Evolutionary conservation across 768 basidiomycete species (phyloP).

Genomic region (Phaffia australis): DNA sequence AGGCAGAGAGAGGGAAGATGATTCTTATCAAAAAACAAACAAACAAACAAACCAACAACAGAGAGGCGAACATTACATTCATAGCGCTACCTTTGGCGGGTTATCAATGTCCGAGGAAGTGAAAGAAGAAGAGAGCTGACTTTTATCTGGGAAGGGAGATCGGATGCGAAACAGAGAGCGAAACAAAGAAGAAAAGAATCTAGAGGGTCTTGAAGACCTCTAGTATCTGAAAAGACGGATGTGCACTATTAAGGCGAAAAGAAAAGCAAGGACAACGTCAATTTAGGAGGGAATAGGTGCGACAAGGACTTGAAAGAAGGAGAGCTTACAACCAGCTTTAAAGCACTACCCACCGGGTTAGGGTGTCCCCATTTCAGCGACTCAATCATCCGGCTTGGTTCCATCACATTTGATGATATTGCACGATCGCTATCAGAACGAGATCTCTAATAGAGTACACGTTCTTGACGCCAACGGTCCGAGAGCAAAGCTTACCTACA

Average conservation of each 20-base stretch:
- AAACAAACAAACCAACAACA: too few species aligned
- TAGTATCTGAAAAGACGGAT: constrained; percentile 18
- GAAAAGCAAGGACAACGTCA: not conserved
- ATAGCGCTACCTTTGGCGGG: not conserved
- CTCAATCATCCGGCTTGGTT: constrained; percentile 10
- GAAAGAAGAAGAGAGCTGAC: not conserved
- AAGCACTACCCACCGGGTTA: constrained; percentile 16
- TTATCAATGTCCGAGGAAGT: not conserved
- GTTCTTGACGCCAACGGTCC: too few species aligned
- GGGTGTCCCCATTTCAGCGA: constrained; percentile 18
- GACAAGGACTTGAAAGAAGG: not conserved
- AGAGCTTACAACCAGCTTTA: constrained; percentile 14
- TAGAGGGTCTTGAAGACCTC: constrained; percentile 18
- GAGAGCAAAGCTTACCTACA: not conserved
- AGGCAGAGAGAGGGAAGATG: not conserved
- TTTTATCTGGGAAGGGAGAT: constrained; percentile 8
- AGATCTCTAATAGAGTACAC: too few species aligned
- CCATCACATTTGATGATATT: too few species aligned
- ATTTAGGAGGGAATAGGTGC: not conserved
- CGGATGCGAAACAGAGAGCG: constrained; percentile 12
- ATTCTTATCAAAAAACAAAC: not conserved
- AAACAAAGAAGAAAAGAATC: constrained; percentile 19
- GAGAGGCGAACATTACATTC: constrained; percentile 1
- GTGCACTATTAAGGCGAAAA: constrained; percentile 1
- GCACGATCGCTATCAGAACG: too few species aligned